These are phyloP conservation scores for Emergomyces pasteurianus DNA, from an alignment of 2,329 filamentous ascomycete genomes.

Conservation along the genomic window DNA sequence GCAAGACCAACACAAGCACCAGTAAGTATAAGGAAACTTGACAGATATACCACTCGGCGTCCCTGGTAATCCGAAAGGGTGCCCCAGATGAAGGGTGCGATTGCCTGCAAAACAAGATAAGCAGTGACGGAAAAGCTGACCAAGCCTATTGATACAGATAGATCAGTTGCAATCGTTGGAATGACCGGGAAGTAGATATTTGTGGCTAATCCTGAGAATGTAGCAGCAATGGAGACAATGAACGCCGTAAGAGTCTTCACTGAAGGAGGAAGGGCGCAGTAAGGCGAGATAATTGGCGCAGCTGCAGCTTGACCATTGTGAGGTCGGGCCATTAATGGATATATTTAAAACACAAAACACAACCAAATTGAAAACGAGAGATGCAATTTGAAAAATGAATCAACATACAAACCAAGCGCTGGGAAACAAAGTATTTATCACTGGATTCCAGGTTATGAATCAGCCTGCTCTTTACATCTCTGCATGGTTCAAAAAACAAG, in stretches of 20 bases:
- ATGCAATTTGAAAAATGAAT: not conserved
- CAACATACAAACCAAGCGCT: not conserved
- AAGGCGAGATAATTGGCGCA: not conserved
- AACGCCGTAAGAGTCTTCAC: not conserved
- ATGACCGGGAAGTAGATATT: constrained; percentile 39
- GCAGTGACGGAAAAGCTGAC: constrained; percentile 36
- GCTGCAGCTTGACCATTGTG: no score
- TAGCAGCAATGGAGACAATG: not conserved
- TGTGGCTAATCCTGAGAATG: constrained; percentile 32
- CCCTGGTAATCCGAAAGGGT: constrained; percentile 30
- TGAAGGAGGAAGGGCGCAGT: not conserved
- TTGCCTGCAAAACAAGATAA: constrained; percentile 35
- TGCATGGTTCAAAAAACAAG: not conserved
- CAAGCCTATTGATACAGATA: constrained; percentile 26
- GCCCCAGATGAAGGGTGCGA: constrained; percentile 33
- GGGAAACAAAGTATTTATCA: not conserved
- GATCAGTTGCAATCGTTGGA: constrained; percentile 28
- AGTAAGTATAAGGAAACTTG: constrained; percentile 30
- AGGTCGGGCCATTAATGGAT: not conserved
- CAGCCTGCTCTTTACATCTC: not conserved
- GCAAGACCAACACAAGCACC: constrained; percentile 32
- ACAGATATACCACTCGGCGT: constrained; percentile 28
- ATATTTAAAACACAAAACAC: not conserved
- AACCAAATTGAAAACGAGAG: not conserved
- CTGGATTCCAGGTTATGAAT: not conserved